Base-by-base conservation (phyloP, 257 asterid genomes). In the Eustoma russellianum region DNA sequence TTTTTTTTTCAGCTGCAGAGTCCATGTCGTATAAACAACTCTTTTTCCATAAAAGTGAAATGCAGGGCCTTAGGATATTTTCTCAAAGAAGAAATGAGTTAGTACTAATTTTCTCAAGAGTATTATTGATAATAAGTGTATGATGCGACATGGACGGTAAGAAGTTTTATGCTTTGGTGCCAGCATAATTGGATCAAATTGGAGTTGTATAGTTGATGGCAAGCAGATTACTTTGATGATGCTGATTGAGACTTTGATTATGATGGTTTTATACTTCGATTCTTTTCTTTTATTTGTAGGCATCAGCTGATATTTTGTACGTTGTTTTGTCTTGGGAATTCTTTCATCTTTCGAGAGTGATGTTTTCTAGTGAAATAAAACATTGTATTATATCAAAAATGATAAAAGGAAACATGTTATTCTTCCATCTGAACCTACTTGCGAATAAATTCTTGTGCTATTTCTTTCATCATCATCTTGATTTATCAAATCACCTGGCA, bases 401-500 rank as follows among this genome's bases (percentile, higher is more conserved):
- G 30, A 24, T 2, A 24, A 24, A 24, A 24, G 30, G 30, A 24
- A 24, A 24, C 3, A 24, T 24, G 3, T 60, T 64, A 59, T 48
- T 33, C 65, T 60, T 72, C 75, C 77, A 70, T 65, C 70, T 69
- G 72, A 64, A 68, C 82, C 70, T 2, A 1, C 30, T 24, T 77
- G 75, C 75, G 94, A 87, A 87, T 77, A 79, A 74, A 74, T 83
- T 79, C 92, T 74, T 61, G 17, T 60, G 70, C 33, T 49, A 49
- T 18, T 50, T 66, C 59, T 67, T 69, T 81, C 82, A 75, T 52
- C 67, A 72, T 60, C 73, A 81, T 5, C n/a, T 41, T 7, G 38
- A 55, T 17, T 59, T 58, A 56, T 15, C 66, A 59, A 52, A 63
- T 48, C 57, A 48, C 61, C 44, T 40, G 38, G 2, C 68, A 59